A percentile compares a stretch with the other conserved stretches of the same genome.
These are phyloP conservation scores for Infundibulicybe gibba DNA, from an alignment of 768 basidiomycete species.

Conservation along the genomic window DNA sequence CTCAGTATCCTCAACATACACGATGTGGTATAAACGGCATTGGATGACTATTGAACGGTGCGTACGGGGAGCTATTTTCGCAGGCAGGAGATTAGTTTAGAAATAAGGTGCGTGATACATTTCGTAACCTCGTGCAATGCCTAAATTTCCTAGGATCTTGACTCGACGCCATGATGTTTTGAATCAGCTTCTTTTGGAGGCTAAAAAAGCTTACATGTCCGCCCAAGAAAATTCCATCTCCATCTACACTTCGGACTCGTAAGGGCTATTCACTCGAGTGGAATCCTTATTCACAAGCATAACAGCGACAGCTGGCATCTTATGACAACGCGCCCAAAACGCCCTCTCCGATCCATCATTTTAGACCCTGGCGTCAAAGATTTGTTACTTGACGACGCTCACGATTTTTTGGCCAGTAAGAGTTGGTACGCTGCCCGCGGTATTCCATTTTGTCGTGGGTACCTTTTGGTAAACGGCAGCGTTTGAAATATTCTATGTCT, in stretches of 20 bases:
- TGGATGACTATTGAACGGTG: conserved; percentile 31
- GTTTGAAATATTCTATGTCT: background rate
- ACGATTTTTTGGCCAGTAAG: conserved; percentile 63
- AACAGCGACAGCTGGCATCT: conserved; percentile 41
- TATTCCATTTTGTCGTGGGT: conserved; percentile 77
- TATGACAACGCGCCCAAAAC: conserved; percentile 56
- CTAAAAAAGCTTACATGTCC: conserved; percentile 46
- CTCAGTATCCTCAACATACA: conserved; percentile 28
- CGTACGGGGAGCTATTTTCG: conserved; percentile 8
- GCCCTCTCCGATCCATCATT: conserved; percentile 58
- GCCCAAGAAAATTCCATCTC: conserved; percentile 48
- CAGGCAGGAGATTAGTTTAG: too few relatives aligned
- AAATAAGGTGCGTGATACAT: background rate
- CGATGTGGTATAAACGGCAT: conserved; percentile 46
- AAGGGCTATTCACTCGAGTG: conserved; percentile 1
- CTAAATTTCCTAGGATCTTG: conserved; percentile 37
- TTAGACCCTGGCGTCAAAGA: conserved; percentile 65
- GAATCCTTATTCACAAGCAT: conserved; percentile 1
- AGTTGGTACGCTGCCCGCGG: conserved; percentile 73
- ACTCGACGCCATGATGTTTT: conserved; percentile 41
- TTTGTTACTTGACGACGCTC: conserved; percentile 57
- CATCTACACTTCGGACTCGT: conserved; percentile 49
- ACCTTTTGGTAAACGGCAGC: conserved; percentile 43
- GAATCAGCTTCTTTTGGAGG: conserved; percentile 49
- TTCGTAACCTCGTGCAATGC: too few relatives aligned